Evolutionary conservation across 768 basidiomycete genomes (phyloP), one percentile per base, ranked within the genome.

Genomic region (Pisolithus albus): DNA sequence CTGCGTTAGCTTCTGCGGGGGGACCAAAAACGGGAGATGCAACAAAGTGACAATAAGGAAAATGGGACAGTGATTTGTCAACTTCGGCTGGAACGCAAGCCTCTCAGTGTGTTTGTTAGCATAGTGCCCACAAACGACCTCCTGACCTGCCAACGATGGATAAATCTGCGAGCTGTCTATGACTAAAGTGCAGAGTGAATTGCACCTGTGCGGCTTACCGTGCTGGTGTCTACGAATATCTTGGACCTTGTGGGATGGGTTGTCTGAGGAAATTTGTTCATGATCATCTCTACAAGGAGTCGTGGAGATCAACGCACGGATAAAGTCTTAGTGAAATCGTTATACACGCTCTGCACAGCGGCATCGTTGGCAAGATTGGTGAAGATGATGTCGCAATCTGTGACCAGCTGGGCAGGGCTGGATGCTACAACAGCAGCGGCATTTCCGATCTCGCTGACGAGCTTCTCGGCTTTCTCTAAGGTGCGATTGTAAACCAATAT

Each of bases 221-320:
- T 94, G 68, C 83, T 83, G 11, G 86, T 90, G 58, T 94, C 91
- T 30, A 92, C 84, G 56, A 93, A 91, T 43, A 90, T 86, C 64
- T 84, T 92, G 57, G 73, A 66, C 61, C 70, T 74, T 7, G 73
- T 62, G 1, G 77, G 73, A 28, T 75, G 73, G 19, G 61, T 58
- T 58, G 61, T 61, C 72, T 81, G 54, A 60, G 37, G 55, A 53
- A 13, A 34, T 43, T 5, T 13, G 50, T 60, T 56, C 30, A n/a
- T 47, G 16, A 10, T 23, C 44, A 49, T 46, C 36, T 47, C 11
- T 8, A 28, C 39, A 6, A 24, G 41, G 37, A n/a, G 15, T 38
- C 23, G 21, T 39, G 38, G 37, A 11, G 38, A 15, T 34, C 38
- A 23, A 49, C 68, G 50, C 61, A 83, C 87, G 67, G 75, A 73